Base-by-base conservation (phyloP, 257 asterid genomes). In the Petunia axillaris region DNA sequence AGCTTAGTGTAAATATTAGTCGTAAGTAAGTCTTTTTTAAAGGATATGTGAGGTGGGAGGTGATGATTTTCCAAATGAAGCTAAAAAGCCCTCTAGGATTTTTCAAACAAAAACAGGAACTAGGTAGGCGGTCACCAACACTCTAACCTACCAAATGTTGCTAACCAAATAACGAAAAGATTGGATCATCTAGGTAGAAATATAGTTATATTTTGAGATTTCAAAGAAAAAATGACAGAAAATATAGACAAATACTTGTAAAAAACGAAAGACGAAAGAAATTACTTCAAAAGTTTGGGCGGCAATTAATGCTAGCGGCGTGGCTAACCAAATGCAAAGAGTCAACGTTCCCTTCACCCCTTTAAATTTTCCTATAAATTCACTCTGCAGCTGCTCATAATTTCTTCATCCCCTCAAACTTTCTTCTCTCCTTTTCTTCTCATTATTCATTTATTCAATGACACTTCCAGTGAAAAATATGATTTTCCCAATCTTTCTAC, bases 401-500 rank as follows among this genome's bases (percentile, higher is more conserved):
- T 85, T 83, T 82, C 89, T 41, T 76, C 89, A 85, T 16, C 46
- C n/a, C 64, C 38, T 2, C 7, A 54, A 40, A 13, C 76, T 65
- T 57, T 5, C 2, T 10, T 43, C 36, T 58, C 44, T 64, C 53
- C 35, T 40, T 77, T 25, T 79, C 14, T 70, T 75, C n/a, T 63
- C 38, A 3, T 5, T 16, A 36, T 65, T 11, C 64, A 66, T 14
- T 37, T 25, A 25, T 13, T 64, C 14, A 58, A 89, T 83, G 88
- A 74, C 86, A 76, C 79, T 75, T 3, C 71, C 80, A 9, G 16
- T 81, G 15, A 90, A 88, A 86, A 80, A 86, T 66, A 87, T 88
- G 92, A 94, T 89, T 78, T 92, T 95, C 38, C 94, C 91, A 59
- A 89, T 86, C 90, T 79, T 90, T 2, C 82, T 95, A 0, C 83